Conservation (phyloP, 2,329 filamentous ascomycete species). For the Aureobasidium sp. region DNA sequence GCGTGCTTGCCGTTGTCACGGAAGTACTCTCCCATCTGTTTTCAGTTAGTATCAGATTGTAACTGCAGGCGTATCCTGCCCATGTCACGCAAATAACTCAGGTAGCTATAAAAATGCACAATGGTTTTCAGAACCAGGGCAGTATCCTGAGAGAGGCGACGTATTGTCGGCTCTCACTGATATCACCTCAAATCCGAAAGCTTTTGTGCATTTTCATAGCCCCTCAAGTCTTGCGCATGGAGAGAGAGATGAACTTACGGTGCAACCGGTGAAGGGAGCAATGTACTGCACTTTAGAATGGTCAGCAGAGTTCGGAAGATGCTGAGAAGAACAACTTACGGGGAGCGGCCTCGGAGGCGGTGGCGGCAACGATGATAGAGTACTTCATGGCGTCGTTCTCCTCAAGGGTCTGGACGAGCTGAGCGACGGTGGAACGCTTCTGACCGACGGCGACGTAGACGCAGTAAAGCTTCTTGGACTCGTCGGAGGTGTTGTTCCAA, state of each 20-base stretch:
- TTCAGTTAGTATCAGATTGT: neutral
- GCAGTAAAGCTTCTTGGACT: slow-evolving; percentile 99
- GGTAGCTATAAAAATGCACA: neutral
- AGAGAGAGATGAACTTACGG: neutral
- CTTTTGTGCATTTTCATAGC: neutral
- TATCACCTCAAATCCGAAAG: neutral
- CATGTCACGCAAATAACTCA: neutral
- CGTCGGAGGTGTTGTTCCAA: slow-evolving; percentile 87
- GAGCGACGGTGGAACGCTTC: slow-evolving; percentile 98
- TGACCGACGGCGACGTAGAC: slow-evolving; percentile 98
- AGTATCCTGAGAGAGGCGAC: neutral
- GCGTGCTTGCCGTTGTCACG: slow-evolving; percentile 81
- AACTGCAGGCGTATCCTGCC: neutral
- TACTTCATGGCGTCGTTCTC: slow-evolving; percentile 99
- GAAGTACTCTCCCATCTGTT: slow-evolving; percentile 62
- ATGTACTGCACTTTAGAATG: slow-evolving; percentile 67
- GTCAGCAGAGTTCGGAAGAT: slow-evolving; percentile 13
- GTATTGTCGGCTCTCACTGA: neutral
- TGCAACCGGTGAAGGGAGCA: slow-evolving; percentile 74
- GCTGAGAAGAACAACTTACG: neutral
- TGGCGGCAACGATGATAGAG: slow-evolving; percentile 86
- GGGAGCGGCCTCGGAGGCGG: slow-evolving; percentile 83
- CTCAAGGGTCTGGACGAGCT: slow-evolving; percentile 99
- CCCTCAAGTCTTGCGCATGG: neutral
- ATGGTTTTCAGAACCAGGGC: neutral